Base-by-base conservation (phyloP, 805 yeast genomes). In the Schizosaccharomyces octosporus region DNA sequence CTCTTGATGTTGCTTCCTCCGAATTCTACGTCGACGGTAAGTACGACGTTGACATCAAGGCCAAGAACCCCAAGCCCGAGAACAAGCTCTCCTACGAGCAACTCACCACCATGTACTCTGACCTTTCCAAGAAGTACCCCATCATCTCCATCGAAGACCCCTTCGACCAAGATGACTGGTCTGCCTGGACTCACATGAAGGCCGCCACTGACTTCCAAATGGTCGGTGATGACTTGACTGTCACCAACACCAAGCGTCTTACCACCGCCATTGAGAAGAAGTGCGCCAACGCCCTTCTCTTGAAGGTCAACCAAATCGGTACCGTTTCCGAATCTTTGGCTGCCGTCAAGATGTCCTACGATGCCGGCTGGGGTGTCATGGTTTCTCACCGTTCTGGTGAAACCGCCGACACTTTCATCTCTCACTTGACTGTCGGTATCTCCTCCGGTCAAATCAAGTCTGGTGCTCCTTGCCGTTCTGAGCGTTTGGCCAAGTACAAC, bases 301-400 rank as follows among this genome's bases (percentile, higher is more conserved):
- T 90, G 76, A 90, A 90, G 87, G 96, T 93, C 69, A 90, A 90
- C 89, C 98, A 90, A 82, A 90, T 90, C 70, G 98, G 98, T 81
- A 79, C 97, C 68, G 79, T 90, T 71, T 75, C 95, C 70, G 98
- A 90, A 82, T 87, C 97, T 67, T 88, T 90, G 78, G 81, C 87
- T 76, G 97, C 97, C 72, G 97, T 97, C 72, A 78, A 85, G 75
- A 93, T 85, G 77, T 86, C 97, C 64, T 89, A 82, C 79, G 83
- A 82, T 67, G 97, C 96, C 67, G 87, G 87, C 73, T 90, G 98
- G 98, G 97, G 97, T 81, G 96, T 89, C 74, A 89, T 90, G 97
- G 97, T 93, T 71, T 89, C 97, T 72, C 98, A 90, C 87, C 88
- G 98, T 84, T 89, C 97, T 70, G 98, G 98, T 80, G 98, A 90